Evolutionary conservation across 257 asterid genomes (phyloP), one percentile per base, ranked within the genome.

Genomic region (Linderniella brevidens): DNA sequence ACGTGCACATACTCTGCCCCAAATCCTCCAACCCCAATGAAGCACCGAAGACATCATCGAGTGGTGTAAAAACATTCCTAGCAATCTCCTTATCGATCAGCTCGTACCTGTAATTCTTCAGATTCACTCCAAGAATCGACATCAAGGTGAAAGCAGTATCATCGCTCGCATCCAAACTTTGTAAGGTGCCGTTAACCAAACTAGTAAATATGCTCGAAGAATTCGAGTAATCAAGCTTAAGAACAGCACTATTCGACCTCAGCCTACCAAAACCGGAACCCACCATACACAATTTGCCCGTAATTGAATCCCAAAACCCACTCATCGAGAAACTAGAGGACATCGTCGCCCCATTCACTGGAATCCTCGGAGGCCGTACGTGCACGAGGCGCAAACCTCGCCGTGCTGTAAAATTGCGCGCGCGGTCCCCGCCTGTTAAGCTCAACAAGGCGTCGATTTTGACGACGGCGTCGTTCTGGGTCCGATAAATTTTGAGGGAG

Each of bases 261-360:
- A 53, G 58, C 55, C 46, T 65, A 12, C 67, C 65, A 32, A 47
- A 41, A 58, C 87, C 94, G 15, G 79, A 52, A n/a, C 92, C 93
- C 10, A 79, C 66, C 95, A 83, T 75, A 58, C 97, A 87, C 16
- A 87, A 78, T 61, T 73, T 80, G 56, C 97, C 93, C 4, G 86
- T 65, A 17, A 49, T 20, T 47, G 86, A 80, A 62, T 78, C 74
- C 97, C 95, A 87, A 55, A 71, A 75, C 39, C 97, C 97, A 19
- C 54, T 59, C 48, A 87, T 17, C 11, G 55, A 43, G 49, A 73
- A 71, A 46, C n/a, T 62, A 46, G 45, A 17, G 11, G 52, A 56
- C 32, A 37, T 56, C 65, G 58, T 17, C 5, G 59, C 10, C 20
- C 37, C 59, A 35, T 60, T 66, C 62, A 61, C 57, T 41, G 92